Base-by-base conservation (phyloP, 208 protist species). In the Leishmania major region DNA sequence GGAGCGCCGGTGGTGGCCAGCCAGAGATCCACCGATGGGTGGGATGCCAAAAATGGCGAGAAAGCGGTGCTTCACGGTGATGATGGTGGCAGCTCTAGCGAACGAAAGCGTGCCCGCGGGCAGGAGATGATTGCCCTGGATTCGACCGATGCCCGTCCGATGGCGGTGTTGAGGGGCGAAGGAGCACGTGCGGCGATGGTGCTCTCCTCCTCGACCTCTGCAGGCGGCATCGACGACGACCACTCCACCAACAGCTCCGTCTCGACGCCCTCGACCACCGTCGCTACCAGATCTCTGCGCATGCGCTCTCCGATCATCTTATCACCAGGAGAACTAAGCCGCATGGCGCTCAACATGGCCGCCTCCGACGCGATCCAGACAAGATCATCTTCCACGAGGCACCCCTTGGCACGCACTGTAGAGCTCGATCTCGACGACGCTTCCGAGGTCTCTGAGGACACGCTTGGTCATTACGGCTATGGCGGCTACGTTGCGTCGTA, bases 301-400 rank as follows among this genome's bases (percentile, higher is more conserved):
- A 72, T 47, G 71, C 72, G 77, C 62, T 85, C 82, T 6, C 82
- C 82, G 6, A 85, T 85, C 13, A 74, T 70, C 64, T 82, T 85
- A 22, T 85, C 77, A 5, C 77, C 77, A 13, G 82, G 47, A 17
- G 82, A 85, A 64, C 53, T 85, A 43, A 11, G n/a, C 8, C 60
- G 59, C 53, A 79, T 81, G 71, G 40, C 45, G 22, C 13, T 51
- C n/a, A 25, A 77, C 28, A 25, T 74, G 19, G 45, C 25, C 47
- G 15, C 13, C 17, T 35, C 53, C 51, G 73, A 62, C 40, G 15
- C 73, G 4, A 8, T n/a, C 31, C 73, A 43, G 31, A 47, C 51
- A n/a, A 22, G 17, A 5, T 62, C 73, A 3, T 77, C 73, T 77
- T 77, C 35, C 4, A 53, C 35, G n/a, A n/a, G 5, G 25, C 40